Evolutionary conservation across 331 rosid genomes (phyloP), one percentile per base, ranked within the genome.

Genomic region (Ulmus americana): DNA sequence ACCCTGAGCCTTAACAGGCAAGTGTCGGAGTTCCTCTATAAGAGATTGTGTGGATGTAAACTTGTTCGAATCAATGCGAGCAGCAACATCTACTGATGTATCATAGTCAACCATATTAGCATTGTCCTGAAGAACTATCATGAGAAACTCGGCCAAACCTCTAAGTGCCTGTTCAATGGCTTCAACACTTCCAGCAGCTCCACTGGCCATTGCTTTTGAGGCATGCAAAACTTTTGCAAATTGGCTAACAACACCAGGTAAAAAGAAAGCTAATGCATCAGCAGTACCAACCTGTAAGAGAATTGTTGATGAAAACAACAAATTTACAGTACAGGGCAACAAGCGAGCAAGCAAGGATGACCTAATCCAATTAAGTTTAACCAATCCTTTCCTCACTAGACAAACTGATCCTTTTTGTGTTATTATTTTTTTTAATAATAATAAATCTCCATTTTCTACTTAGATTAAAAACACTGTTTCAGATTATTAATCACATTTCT

Each of bases 181-280:
- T 61, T 85, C 96, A 40, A 67, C 76, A 65, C 86, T 92, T 71
- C 95, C 98, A 60, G 85, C 90, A 65, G 96, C 95, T 66, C 98
- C 98, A 86, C 98, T 85, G 47, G 45, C 76, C 84, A 87, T 83
- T 55, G 82, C 74, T 79, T 86, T 86, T 55, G 95, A 82, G 72
- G 88, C 72, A 64, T 65, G 89, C 78, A 92, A 76, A 57, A 92
- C 96, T 79, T 86, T 92, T 48, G 91, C 73, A 82, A 86, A 80
- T 60, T 89, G 90, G 76, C 95, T 86, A 58, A 86, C 95, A 79
- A 85, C 82, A 46, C 98, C 98, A 63, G 98, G 98, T 75, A 92
- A 82, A 78, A 92, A 92, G 80, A 89, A 92, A 74, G 96, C 96
- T 59, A 89, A 86, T 59, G 91, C 89, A 72, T 89, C 98, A 69